Percentiles rank a stretch among this genome's conserved stretches.
Evolutionary conservation across 208 protist species (phyloP).

Genomic region (Wallacemonas collosoma): DNA sequence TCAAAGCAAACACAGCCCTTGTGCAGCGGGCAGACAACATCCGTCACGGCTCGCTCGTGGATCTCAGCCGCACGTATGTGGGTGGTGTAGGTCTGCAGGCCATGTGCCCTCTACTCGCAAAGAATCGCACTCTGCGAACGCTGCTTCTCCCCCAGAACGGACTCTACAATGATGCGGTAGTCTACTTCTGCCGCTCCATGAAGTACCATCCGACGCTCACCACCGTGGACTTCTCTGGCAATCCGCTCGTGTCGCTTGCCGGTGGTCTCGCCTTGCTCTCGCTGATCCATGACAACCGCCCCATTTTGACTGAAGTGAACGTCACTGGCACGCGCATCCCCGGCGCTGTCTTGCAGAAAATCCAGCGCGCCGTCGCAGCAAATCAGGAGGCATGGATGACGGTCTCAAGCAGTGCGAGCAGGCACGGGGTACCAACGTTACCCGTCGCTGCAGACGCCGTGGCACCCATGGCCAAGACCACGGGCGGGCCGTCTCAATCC

Average conservation of each 20-base stretch:
- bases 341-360: conserved; percentile 46
- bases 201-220: conserved; percentile 41
- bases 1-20: conserved; percentile 65
- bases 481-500: background rate
- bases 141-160: conserved; percentile 64
- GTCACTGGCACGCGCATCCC: conserved; percentile 73
- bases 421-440: background rate
- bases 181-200: conserved; percentile 79
- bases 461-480: conserved; percentile 3
- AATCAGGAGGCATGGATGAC: conserved; percentile 28
- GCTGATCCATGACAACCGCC: conserved; percentile 50
- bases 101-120: conserved; percentile 62
- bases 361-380: conserved; percentile 38
- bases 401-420: conserved; percentile 10
- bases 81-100: conserved; percentile 76
- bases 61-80: conserved; percentile 76
- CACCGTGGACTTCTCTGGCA: conserved; percentile 70
- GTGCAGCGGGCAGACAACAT: conserved; percentile 39
- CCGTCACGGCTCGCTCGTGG: conserved; percentile 39
- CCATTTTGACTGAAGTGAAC: conserved; percentile 30
- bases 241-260: conserved; percentile 66
- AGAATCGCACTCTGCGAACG: conserved; percentile 54
- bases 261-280: conserved; percentile 73
- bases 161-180: conserved; percentile 80
- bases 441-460: background rate